phyloP scores from a whole-genome alignment of 371 early-diverging fungal species.

The Actinomortierella wolfii region DNA sequence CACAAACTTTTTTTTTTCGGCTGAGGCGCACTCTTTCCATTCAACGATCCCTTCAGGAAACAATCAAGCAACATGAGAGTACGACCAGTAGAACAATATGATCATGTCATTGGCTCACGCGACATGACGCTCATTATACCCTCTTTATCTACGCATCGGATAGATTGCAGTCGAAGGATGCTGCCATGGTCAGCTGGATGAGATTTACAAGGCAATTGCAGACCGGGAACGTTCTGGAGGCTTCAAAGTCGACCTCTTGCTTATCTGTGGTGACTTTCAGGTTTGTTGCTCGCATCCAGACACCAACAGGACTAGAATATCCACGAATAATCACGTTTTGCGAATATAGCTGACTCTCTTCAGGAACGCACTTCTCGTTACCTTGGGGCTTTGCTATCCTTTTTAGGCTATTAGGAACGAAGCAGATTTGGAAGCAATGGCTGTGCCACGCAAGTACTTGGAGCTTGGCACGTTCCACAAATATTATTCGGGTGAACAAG shows the following conservation, averaged over 20 bases:
- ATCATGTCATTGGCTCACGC: too few relatives aligned
- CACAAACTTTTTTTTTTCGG: too few relatives aligned
- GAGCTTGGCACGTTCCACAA: conserved; percentile 85
- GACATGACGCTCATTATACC: neutral
- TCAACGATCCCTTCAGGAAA: too few relatives aligned
- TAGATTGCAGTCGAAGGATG: conserved; percentile 94
- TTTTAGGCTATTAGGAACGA: conserved; percentile 81
- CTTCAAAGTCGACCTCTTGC: conserved; percentile 81
- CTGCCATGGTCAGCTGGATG: conserved; percentile 92
- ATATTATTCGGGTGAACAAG: conserved; percentile 86
- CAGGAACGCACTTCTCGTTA: neutral
- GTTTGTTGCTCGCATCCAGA: conserved; percentile 37
- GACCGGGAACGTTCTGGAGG: conserved; percentile 56
- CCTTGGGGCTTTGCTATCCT: neutral
- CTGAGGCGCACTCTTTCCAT: too few relatives aligned
- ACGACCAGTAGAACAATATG: too few relatives aligned
- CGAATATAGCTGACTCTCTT: neutral
- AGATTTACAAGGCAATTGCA: conserved; percentile 77
- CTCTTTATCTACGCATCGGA: neutral
- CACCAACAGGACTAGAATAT: too few relatives aligned
- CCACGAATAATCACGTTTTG: neutral
- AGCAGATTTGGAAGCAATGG: conserved; percentile 79
- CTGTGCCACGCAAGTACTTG: conserved; percentile 84
- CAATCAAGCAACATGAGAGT: too few relatives aligned
- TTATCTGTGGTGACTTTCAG: conserved; percentile 98